A percentile compares a stretch with the other conserved stretches of the same genome.
These are phyloP conservation scores for Sphaerulina vaccinii DNA, from an alignment of 2,329 filamentous ascomycete species.

Conservation along the genomic window DNA sequence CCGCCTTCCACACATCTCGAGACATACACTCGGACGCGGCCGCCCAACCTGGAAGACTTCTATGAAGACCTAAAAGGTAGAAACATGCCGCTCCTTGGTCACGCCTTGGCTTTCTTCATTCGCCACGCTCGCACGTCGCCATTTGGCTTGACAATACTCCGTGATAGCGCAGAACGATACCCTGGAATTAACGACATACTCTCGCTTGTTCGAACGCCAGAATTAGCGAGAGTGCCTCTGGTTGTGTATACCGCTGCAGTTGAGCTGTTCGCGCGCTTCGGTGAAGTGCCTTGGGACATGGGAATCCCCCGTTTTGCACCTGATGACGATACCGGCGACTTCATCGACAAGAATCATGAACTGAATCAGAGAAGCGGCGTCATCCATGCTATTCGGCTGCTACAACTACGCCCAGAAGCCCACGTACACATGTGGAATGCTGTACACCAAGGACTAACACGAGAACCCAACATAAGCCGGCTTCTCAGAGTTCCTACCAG, in stretches of 20 bases:
- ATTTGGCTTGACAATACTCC: conserved; percentile 52
- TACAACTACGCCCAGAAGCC: conserved; percentile 22
- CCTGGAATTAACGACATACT: conserved; percentile 18
- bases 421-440: conserved; percentile 29
- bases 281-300: neutral
- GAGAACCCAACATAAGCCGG: conserved; percentile 15
- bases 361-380: conserved; percentile 15
- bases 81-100: conserved; percentile 50
- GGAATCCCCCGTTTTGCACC: neutral
- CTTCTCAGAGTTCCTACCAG: neutral
- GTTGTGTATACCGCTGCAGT: conserved; percentile 12
- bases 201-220: neutral
- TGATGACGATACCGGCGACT: neutral
- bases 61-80: conserved; percentile 58
- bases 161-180: conserved; percentile 8
- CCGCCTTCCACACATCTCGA: conserved; percentile 62
- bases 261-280: conserved; percentile 9
- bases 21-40: conserved; percentile 61
- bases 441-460: conserved; percentile 29
- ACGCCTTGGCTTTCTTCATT: conserved; percentile 58
- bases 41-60: conserved; percentile 60
- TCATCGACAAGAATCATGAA: neutral
- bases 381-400: conserved; percentile 31
- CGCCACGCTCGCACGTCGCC: conserved; percentile 51
- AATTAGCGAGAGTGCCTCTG: conserved; percentile 6